Evolutionary conservation across 2,329 filamentous ascomycete species (phyloP).

Genomic region (Tolypocladium ovalisporum): DNA sequence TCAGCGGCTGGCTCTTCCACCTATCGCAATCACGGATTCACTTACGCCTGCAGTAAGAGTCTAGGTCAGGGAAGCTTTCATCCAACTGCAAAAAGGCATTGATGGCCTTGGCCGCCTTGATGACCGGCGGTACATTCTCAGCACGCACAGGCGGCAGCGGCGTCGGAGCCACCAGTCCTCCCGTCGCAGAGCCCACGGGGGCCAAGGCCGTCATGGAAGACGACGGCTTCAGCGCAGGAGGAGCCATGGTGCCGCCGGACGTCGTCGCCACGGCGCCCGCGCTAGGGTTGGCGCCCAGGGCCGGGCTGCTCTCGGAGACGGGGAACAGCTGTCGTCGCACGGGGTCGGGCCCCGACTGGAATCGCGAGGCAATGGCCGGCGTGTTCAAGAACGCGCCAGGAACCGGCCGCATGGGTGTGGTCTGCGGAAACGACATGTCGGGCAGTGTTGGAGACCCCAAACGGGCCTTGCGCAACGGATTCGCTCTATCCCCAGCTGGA

Average conservation of each 20-base stretch:
- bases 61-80: conserved; percentile 75
- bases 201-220: conserved; percentile 13
- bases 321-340: conserved; percentile 42
- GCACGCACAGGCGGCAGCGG: conserved; percentile 32
- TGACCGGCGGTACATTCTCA: conserved; percentile 51
- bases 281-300: conserved; percentile 7
- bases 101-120: conserved; percentile 73
- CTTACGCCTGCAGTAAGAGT: conserved; percentile 81
- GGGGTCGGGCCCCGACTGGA: conserved; percentile 30
- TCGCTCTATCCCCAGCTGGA: not conserved
- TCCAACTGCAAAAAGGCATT: conserved; percentile 70
- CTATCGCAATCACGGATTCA: conserved; percentile 10
- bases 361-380: conserved; percentile 48
- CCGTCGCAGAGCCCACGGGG: conserved; percentile 8
- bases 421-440: conserved; percentile 43
- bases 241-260: conserved; percentile 3
- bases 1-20: conserved; percentile 11
- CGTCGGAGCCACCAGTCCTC: conserved; percentile 17
- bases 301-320: conserved; percentile 14
- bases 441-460: conserved; percentile 5
- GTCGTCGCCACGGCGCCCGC: conserved; percentile 5
- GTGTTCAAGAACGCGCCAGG: conserved; percentile 71
- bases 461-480: not conserved
- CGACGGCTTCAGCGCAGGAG: not conserved
- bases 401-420: conserved; percentile 60